phyloP scores from a whole-genome alignment of 2,329 filamentous ascomycete genomes.

The Huntiella bhutanensis region DNA sequence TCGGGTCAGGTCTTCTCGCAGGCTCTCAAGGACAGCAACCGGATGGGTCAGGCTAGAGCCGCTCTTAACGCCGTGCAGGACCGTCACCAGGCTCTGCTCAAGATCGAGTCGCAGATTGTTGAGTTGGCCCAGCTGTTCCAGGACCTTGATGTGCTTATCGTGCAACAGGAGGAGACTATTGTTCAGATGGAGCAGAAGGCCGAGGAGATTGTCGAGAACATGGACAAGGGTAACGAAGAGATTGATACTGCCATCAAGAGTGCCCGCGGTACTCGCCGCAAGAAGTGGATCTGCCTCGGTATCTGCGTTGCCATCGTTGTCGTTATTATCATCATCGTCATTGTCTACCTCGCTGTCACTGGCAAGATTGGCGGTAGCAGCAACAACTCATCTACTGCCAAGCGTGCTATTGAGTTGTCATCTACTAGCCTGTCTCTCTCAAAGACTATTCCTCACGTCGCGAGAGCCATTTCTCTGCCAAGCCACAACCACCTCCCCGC shows the following conservation, averaged over 20 bases:
- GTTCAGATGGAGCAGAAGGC: slow-evolving; percentile 69
- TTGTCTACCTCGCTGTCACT: slow-evolving; percentile 23
- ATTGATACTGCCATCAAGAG: slow-evolving; percentile 67
- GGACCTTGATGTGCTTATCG: slow-evolving; percentile 68
- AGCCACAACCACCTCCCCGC: slow-evolving; percentile 6
- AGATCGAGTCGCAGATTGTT: slow-evolving; percentile 80
- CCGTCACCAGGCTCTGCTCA: slow-evolving; percentile 71
- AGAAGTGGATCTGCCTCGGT: slow-evolving; percentile 93
- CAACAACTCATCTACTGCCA: slow-evolving; percentile 13
- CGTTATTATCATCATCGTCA: slow-evolving; percentile 32
- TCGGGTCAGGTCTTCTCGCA: slow-evolving; percentile 74
- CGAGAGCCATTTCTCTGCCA: neutral
- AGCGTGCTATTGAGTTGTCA: slow-evolving; percentile 14
- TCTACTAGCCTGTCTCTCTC: slow-evolving; percentile 1
- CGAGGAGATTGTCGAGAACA: slow-evolving; percentile 67
- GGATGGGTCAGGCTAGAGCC: slow-evolving; percentile 61
- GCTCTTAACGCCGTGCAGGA: slow-evolving; percentile 64
- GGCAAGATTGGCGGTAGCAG: slow-evolving; percentile 16
- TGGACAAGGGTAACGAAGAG: slow-evolving; percentile 69
- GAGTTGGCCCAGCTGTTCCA: slow-evolving; percentile 77
- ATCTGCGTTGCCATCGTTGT: slow-evolving; percentile 41
- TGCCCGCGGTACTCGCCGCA: slow-evolving; percentile 60
- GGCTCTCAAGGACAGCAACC: slow-evolving; percentile 63
- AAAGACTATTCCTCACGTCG: slow-evolving; percentile 1
- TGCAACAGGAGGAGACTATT: slow-evolving; percentile 69